Evolutionary conservation across 1,284 basidiomycete species (phyloP), one percentile per base, ranked within the genome.

Genomic region (Ustilago bromivora): DNA sequence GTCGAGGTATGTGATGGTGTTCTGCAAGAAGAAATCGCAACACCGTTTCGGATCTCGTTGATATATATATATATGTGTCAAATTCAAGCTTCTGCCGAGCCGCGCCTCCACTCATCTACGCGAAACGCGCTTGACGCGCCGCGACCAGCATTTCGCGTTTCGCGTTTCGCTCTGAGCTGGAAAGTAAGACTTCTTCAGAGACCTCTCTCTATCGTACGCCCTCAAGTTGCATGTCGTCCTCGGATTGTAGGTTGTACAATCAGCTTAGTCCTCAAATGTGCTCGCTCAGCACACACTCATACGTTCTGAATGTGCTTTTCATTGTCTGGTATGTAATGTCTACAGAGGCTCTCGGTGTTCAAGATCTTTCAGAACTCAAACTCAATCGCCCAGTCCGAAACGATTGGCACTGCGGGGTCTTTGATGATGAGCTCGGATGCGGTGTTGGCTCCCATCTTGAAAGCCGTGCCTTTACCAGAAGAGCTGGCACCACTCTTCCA

Each of bases 361-460:
- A 46, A n/a, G 43, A 17, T 19, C 7, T 19, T 51, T 28, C 40
- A 73, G 49, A 68, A 69, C 56, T 75, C 73, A n/a, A 82, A 65
- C 17, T 76, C 72, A 43, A 84, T 63, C 13, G 55, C 46, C 82
- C 83, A 84, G 66, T 84, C 82, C 15, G 67, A 65, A 8, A 73
- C 52, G 31, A 84, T 70, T 19, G 55, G 40, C 13, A 80, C 73
- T n/a, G 68, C 64, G 15, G 83, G 83, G 55, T 84, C 80, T 38
- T 82, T 83, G 59, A 84, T 72, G 23, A 77, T 53, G n/a, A 84
- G 73, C 62, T 79, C 75, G 19, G 73, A 77, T 11, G 78, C 76
- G 23, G 59, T 76, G 58, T 49, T 70, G 17, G 71, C 47, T 5
- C 67, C 66, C 13, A 63, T 38, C 6, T 61, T 55, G 46, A 69